A percentile compares a stretch with the other conserved stretches of the same genome.
These are phyloP conservation scores for Lolium multiflorum DNA, from an alignment of 176 grass and related monocot genomes.

Conservation along the genomic window DNA sequence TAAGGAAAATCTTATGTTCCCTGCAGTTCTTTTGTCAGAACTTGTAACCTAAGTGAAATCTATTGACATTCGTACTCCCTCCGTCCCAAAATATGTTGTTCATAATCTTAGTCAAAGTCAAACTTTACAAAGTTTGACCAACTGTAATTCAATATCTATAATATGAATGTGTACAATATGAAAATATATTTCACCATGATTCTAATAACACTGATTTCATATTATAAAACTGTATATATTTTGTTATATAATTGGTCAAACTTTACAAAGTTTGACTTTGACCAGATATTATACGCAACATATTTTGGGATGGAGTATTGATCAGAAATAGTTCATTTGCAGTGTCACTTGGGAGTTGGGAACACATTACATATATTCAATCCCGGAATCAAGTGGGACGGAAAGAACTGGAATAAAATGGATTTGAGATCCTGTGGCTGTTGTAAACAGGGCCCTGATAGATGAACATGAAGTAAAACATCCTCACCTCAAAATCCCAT, in stretches of 20 bases:
- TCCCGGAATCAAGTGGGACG: not conserved
- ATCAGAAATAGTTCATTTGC: not conserved
- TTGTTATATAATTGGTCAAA: no score
- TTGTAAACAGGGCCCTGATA: not conserved
- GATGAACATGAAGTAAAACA: slow-evolving; percentile 22
- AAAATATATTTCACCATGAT: no score
- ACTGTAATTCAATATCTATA: no score
- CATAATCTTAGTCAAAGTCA: no score
- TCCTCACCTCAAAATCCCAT: slow-evolving; percentile 96
- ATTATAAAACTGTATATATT: no score
- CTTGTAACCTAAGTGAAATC: not conserved
- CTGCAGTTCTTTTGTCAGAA: not conserved
- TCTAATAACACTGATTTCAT: no score
- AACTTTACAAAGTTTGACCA: no score
- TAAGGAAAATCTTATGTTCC: no score
- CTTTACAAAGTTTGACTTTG: no score
- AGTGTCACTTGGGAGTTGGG: not conserved
- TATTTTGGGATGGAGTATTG: not conserved
- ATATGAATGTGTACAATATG: no score
- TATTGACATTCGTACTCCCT: not conserved
- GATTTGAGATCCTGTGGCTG: not conserved
- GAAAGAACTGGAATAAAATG: not conserved
- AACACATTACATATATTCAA: not conserved
- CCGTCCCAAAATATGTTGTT: no score
- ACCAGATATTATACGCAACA: no score